phyloP scores from a whole-genome alignment of 768 basidiomycete species.

The Trametes punicea region DNA sequence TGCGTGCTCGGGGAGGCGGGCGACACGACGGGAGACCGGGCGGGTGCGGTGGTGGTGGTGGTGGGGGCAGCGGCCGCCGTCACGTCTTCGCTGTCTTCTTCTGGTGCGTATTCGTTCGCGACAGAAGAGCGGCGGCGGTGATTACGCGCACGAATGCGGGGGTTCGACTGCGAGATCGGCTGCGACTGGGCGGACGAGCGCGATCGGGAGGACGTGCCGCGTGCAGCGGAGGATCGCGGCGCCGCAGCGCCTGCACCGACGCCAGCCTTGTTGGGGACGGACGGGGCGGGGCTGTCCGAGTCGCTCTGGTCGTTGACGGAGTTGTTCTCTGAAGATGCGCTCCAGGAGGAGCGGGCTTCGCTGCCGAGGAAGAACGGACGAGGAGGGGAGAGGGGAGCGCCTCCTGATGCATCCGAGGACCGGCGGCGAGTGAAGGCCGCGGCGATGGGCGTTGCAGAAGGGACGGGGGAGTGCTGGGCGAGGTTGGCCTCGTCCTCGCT shows the following conservation, averaged over 20 bases:
- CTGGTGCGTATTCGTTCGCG: conserved; percentile 20
- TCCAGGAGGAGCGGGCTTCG: conserved; percentile 22
- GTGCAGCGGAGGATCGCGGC: background rate
- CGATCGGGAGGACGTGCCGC: conserved; percentile 4
- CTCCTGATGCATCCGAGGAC: conserved; percentile 3
- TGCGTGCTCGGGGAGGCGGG: conserved; percentile 1
- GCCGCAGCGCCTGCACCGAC: conserved; percentile 8
- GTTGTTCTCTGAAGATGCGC: conserved; percentile 19
- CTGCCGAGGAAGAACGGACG: conserved; percentile 39
- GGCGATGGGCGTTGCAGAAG: conserved; percentile 16
- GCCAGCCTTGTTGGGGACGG: conserved; percentile 8
- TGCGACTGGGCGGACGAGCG: conserved; percentile 1
- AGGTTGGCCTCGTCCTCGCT: conserved; percentile 25
- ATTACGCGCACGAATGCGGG: conserved; percentile 23
- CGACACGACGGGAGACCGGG: conserved; percentile 1
- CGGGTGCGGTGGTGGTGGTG: background rate
- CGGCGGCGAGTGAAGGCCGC: conserved; percentile 14
- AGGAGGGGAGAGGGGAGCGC: conserved; percentile 30
- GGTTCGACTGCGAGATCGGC: conserved; percentile 13
- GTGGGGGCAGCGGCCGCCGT: background rate
- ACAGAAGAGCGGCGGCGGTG: conserved; percentile 24
- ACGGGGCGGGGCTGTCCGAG: conserved; percentile 20
- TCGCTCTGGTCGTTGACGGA: conserved; percentile 25
- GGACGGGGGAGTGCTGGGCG: conserved; percentile 11
- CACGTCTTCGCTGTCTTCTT: conserved; percentile 5